A percentile compares a stretch with the other conserved stretches of the same genome.
phyloP scores from a whole-genome alignment of 2,329 filamentous ascomycete genomes.

The Monilinia vaccinii-corymbosi region DNA sequence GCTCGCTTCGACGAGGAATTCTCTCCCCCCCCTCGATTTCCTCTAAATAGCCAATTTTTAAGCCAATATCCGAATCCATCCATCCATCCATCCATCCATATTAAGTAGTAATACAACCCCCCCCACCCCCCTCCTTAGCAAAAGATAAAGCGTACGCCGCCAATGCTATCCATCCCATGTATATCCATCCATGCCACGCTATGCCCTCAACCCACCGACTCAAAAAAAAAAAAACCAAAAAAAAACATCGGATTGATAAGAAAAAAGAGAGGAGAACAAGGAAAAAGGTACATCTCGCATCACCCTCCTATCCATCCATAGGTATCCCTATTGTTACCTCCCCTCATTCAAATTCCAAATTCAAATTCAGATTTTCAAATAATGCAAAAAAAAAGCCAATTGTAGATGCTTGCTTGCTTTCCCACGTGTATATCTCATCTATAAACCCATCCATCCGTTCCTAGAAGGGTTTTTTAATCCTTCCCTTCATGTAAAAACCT shows the following conservation, averaged over 20 bases:
- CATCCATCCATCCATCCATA: no score
- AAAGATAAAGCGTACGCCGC: background rate
- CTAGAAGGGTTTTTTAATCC: background rate
- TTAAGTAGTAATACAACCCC: background rate
- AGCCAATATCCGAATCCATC: no score
- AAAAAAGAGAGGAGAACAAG: background rate
- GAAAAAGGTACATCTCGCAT: background rate
- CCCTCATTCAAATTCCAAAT: background rate
- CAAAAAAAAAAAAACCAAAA: no score
- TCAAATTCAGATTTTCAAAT: no score
- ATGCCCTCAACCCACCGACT: background rate
- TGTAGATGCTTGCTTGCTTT: constrained; percentile 2
- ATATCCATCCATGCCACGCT: background rate
- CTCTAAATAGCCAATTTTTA: background rate
- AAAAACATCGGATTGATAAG: background rate
- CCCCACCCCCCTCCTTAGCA: no score
- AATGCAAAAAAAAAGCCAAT: background rate
- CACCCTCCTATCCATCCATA: background rate
- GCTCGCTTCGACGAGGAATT: background rate
- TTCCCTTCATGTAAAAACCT: background rate
- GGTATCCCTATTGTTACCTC: background rate
- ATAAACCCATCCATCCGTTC: constrained; percentile 5
- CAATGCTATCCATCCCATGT: background rate
- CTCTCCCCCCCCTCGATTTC: background rate
- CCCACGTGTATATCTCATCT: constrained; percentile 7